phyloP scores from a whole-genome alignment of 106 monocot genomes.

The Iris macrosiphon region DNA sequence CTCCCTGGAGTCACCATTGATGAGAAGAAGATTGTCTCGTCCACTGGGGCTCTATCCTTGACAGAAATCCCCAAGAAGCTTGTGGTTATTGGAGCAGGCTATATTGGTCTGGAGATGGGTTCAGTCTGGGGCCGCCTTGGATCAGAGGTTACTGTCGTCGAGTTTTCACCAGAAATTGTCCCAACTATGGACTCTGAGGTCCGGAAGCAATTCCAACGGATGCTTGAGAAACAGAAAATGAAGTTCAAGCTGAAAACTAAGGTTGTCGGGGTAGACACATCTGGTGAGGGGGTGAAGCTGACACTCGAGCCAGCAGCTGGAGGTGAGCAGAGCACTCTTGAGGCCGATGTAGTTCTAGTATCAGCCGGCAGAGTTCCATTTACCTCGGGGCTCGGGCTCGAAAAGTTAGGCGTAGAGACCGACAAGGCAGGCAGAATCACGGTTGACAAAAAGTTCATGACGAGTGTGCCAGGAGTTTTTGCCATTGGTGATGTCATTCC shows the following conservation, averaged over 20 bases:
- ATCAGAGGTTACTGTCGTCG: conserved; percentile 56
- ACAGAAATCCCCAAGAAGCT: conserved; percentile 51
- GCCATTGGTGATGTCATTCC: conserved; percentile 58
- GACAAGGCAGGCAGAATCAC: conserved; percentile 46
- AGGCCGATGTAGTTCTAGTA: conserved; percentile 58
- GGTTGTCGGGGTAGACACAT: conserved; percentile 45
- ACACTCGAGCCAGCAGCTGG: conserved; percentile 49
- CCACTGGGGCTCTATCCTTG: conserved; percentile 44
- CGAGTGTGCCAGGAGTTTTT: conserved; percentile 26
- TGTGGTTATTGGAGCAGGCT: conserved; percentile 58
- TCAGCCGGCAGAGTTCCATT: conserved; percentile 44
- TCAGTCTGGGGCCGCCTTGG: conserved; percentile 61
- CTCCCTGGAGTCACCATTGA: conserved; percentile 55
- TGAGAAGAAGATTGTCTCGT: conserved; percentile 61
- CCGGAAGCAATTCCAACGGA: conserved; percentile 52
- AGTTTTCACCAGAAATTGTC: conserved; percentile 53
- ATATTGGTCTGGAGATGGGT: conserved; percentile 63
- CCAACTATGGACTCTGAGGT: conserved; percentile 53
- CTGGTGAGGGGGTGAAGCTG: conserved; percentile 43
- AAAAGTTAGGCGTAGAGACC: conserved; percentile 29
- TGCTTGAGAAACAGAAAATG: conserved; percentile 65
- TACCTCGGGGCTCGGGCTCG: conserved; percentile 42
- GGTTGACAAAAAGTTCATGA: conserved; percentile 39
- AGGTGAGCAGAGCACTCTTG: conserved; percentile 44
- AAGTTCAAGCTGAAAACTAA: conserved; percentile 64